Evolutionary conservation across 345 rosid species (phyloP), one percentile per base, ranked within the genome.

Genomic region (Boechera divaricarpa): DNA sequence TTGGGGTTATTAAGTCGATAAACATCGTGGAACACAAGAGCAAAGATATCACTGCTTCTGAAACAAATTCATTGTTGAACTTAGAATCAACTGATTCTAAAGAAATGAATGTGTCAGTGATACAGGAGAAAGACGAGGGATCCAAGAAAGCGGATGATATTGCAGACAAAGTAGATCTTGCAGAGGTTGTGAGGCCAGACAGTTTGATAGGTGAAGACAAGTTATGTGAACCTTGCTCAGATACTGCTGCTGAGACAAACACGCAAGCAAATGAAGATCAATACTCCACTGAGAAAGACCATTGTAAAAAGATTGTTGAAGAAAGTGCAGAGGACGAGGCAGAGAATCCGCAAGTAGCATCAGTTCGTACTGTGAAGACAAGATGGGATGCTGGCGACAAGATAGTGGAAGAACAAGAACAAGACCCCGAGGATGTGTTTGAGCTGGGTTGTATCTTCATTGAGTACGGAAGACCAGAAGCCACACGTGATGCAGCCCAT

Each of bases 1-100:
- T 92, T 88, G 99, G 99, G 69, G 63, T 83, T 47, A 88, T 95
- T 18, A 91, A 83, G 82, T 89, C 97, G 33, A 70, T 91, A 63
- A 90, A 91, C 80, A 73, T 91, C 47, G 83, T 88, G 80, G 85
- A 80, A 85, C 73, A 70, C 38, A 71, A 54, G 67, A 63, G 70
- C 32, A 38, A 39, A 77, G 65, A 81, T 45, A 38, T 24, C 42
- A 8, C 79, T 7, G 51, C 60, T 45, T 38, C 70, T 5, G 78
- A 77, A 48, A 66, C 64, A 58, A 69, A 77, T 60, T 78, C 76
- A 61, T 61, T 48, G 68, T 75, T 77, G 32, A 70, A 71, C 77
- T 39, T 0, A 57, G 74, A 60, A 48, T 70, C 66, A 44, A 35
- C 28, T 16, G 44, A 52, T 64, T 42, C 39, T 55, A 74, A 67